Percentiles rank a stretch among this genome's conserved stretches.
phyloP scores from a whole-genome alignment of 129 eudicot genomes.

The Flaveria bidentis region DNA sequence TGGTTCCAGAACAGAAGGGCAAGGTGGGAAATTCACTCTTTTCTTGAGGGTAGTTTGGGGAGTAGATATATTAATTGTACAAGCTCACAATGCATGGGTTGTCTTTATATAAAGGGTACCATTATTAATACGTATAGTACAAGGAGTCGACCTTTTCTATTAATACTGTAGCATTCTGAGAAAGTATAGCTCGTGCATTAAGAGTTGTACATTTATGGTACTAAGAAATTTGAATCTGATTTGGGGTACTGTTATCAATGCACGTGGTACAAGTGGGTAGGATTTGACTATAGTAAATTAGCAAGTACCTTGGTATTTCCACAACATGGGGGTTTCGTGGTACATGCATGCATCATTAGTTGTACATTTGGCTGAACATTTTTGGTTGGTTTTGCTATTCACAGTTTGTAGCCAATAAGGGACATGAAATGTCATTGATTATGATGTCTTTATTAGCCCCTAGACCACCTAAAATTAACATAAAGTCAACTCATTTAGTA shows the following conservation, averaged over 20 bases:
- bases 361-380: slow-evolving; percentile 38
- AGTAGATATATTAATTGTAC: background rate
- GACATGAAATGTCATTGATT: slow-evolving; percentile 35
- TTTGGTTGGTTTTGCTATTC: slow-evolving; percentile 35
- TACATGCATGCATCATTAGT: slow-evolving; percentile 43
- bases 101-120: slow-evolving; percentile 26
- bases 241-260: slow-evolving; percentile 13
- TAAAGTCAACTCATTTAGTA: slow-evolving; percentile 44
- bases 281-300: slow-evolving; percentile 18
- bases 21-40: slow-evolving; percentile 46
- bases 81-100: slow-evolving; percentile 30
- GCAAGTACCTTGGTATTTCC: slow-evolving; percentile 30
- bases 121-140: slow-evolving; percentile 33
- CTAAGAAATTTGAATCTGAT: slow-evolving; percentile 10
- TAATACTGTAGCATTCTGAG: slow-evolving; percentile 28
- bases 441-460: slow-evolving; percentile 30
- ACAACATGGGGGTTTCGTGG: slow-evolving; percentile 34
- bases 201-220: slow-evolving; percentile 23
- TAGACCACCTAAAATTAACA: slow-evolving; percentile 33
- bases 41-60: slow-evolving; percentile 34
- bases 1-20: slow-evolving; percentile 99
- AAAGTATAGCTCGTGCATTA: slow-evolving; percentile 27
- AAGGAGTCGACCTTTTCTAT: slow-evolving; percentile 16
- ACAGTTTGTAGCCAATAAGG: slow-evolving; percentile 32
- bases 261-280: slow-evolving; percentile 33